phyloP scores from a whole-genome alignment of 2,329 filamentous ascomycete genomes.

The Fusarium sp. region DNA sequence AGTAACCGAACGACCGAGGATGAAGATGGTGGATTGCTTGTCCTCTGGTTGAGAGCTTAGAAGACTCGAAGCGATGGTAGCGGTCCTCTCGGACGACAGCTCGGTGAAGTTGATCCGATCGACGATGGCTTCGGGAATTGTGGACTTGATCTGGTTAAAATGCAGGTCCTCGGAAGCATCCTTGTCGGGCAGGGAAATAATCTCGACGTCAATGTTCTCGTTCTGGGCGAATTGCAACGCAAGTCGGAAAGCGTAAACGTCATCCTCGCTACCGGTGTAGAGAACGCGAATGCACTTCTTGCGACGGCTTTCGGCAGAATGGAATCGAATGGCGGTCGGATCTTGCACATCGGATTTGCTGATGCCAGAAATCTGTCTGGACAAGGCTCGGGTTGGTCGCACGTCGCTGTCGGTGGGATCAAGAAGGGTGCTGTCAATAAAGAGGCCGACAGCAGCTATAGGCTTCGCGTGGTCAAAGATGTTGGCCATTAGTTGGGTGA shows the following conservation, averaged over 20 bases:
- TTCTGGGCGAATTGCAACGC: constrained; percentile 87
- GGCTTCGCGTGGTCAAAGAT: constrained; percentile 18
- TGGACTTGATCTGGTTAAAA: constrained; percentile 13
- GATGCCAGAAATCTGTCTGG: constrained; percentile 9
- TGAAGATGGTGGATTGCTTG: constrained; percentile 16
- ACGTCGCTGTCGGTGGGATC: background rate
- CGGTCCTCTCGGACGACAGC: constrained; percentile 25
- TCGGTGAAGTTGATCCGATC: constrained; percentile 17
- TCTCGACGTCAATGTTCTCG: constrained; percentile 20
- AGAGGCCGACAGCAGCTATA: constrained; percentile 10
- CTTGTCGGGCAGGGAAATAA: constrained; percentile 9
- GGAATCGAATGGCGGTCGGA: constrained; percentile 10
- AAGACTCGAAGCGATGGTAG: background rate
- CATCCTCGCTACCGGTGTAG: constrained; percentile 86
- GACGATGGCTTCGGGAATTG: background rate
- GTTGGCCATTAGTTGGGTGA: constrained; percentile 12
- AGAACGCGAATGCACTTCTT: constrained; percentile 82
- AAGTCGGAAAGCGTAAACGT: constrained; percentile 81
- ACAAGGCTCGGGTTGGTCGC: background rate
- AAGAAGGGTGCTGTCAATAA: constrained; percentile 24
- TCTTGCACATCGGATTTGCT: constrained; percentile 17
- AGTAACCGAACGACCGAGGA: constrained; percentile 13
- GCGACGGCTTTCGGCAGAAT: constrained; percentile 26
- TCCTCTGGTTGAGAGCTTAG: constrained; percentile 1
- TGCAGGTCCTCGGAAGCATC: constrained; percentile 3